These are phyloP conservation scores for Albatrellus sp. DNA, from an alignment of 1,284 basidiomycete species.

Conservation along the genomic window DNA sequence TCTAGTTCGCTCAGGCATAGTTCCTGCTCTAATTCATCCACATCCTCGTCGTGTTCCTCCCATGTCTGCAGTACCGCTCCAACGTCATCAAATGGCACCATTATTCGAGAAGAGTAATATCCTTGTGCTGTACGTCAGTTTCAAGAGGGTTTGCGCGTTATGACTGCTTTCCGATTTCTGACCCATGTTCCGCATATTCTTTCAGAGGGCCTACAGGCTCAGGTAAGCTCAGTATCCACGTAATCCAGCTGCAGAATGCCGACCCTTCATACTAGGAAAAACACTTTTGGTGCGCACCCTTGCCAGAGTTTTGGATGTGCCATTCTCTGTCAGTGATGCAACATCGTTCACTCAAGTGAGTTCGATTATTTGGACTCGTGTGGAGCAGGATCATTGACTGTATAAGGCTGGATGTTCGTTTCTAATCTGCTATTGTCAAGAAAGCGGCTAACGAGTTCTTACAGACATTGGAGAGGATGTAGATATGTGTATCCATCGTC, in stretches of 20 bases:
- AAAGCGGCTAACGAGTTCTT: neutral
- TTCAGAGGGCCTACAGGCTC: constrained; percentile 74
- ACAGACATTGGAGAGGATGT: constrained; percentile 92
- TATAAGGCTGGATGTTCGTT: constrained; percentile 66
- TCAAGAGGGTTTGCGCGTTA: too few relatives aligned
- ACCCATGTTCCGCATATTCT: neutral
- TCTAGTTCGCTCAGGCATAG: constrained; percentile 25
- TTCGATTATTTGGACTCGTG: constrained; percentile 5
- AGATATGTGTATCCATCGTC: constrained; percentile 75
- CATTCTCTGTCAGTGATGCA: constrained; percentile 83
- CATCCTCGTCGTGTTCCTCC: constrained; percentile 25
- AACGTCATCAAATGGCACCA: constrained; percentile 32
- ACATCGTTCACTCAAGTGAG: constrained; percentile 70
- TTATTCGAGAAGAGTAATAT: constrained; percentile 91
- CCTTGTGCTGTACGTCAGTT: constrained; percentile 58
- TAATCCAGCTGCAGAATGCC: constrained; percentile 19
- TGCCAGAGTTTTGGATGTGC: constrained; percentile 79
- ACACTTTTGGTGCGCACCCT: constrained; percentile 79
- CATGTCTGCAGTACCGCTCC: constrained; percentile 24
- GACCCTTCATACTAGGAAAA: constrained; percentile 46
- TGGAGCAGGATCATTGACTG: constrained; percentile 6
- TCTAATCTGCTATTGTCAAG: neutral
- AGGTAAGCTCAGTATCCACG: constrained; percentile 27
- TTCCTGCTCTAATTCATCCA: constrained; percentile 46
- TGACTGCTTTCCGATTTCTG: neutral